Evolutionary conservation across 495 filamentous ascomycete genomes (phyloP), one percentile per base, ranked within the genome.

Genomic region (Hypoxylon intermedium): DNA sequence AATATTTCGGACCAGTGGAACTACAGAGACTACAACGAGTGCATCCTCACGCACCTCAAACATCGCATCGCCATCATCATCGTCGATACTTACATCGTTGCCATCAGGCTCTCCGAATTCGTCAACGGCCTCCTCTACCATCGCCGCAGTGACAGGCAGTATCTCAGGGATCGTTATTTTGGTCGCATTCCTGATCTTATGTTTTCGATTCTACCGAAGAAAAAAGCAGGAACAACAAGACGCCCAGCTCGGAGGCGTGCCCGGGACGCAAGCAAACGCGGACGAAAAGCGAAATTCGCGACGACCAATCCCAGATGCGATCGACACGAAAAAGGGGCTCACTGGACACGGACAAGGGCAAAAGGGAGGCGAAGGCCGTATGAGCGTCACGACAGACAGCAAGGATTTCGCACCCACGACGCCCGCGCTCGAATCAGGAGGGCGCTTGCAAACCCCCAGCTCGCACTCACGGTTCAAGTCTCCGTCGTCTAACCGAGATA

Each of bases 361-460:
- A 19, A 18, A 46, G 4, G 30, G 30, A 24, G 40, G 45, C 20
- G 38, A 31, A 5, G 15, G 11, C 1, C 30, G 15, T 30, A 48
- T 54, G 31, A 24, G 36, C 15, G 19, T 28, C 37, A 31, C 26
- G 13, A 23, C 49, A 2, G 48, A 62, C 21, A 20, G 34, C 31
- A 19, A 26, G 7, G 44, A 48, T 16, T 13, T 66, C 12, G 37
- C 54, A 6, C 61, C 65, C 9, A 49, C 43, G 9, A 66, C 54
- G 3, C 62, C 68, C 11, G 49, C 55, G 1, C 52, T 71, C 36
- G 61, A 68, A 43, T 60, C 59, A 0, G 59, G 63, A 9, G 33
- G 34, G 1, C 50, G 51, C 1, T 16, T 7, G 9, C 48, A 24
- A 7, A 19, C 28, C 0, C 16, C 41, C 2, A 62, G 58, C 3